These are phyloP conservation scores for Verbena officinalis DNA, from an alignment of 257 asterid species.

Conservation along the genomic window DNA sequence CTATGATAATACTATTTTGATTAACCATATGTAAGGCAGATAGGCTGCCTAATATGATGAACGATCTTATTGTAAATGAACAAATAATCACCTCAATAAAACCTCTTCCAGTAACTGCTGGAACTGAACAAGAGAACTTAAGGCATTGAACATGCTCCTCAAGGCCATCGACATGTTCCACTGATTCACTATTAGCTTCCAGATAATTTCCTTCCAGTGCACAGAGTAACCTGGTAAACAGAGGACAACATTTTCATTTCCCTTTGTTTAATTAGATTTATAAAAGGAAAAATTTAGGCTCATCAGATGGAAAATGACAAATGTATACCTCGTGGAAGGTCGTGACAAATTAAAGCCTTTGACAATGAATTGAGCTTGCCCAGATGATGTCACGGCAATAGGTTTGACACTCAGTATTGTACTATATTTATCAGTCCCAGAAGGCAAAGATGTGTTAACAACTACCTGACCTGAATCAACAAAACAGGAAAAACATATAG, in stretches of 20 bases:
- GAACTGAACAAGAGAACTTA: conserved; percentile 50
- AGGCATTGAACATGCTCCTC: conserved; percentile 47
- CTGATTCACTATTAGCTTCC: conserved; percentile 40
- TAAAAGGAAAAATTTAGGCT: conserved; percentile 12
- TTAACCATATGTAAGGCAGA: conserved; percentile 18
- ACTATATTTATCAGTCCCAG: conserved; percentile 36
- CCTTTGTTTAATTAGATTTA: conserved; percentile 8
- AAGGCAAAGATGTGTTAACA: conserved; percentile 56
- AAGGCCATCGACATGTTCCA: conserved; percentile 36
- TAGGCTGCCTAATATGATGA: conserved; percentile 5
- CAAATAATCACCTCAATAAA: conserved; percentile 59
- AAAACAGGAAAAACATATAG: conserved; percentile 24
- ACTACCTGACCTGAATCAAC: conserved; percentile 65
- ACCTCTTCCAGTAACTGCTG: conserved; percentile 72
- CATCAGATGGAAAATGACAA: conserved; percentile 18
- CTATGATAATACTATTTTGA: neutral
- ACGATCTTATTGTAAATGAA: conserved; percentile 13
- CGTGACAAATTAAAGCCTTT: conserved; percentile 61
- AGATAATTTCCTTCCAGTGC: conserved; percentile 74
- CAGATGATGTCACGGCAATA: conserved; percentile 70
- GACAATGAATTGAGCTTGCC: conserved; percentile 55
- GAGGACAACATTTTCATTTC: conserved; percentile 2
- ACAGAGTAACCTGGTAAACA: conserved; percentile 59
- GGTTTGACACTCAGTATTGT: conserved; percentile 64
- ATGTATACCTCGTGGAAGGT: conserved; percentile 58